Percentiles rank a stretch among this genome's conserved stretches.
phyloP scores from a whole-genome alignment of 2,329 filamentous ascomycete species.

The Beauveria varroae region DNA sequence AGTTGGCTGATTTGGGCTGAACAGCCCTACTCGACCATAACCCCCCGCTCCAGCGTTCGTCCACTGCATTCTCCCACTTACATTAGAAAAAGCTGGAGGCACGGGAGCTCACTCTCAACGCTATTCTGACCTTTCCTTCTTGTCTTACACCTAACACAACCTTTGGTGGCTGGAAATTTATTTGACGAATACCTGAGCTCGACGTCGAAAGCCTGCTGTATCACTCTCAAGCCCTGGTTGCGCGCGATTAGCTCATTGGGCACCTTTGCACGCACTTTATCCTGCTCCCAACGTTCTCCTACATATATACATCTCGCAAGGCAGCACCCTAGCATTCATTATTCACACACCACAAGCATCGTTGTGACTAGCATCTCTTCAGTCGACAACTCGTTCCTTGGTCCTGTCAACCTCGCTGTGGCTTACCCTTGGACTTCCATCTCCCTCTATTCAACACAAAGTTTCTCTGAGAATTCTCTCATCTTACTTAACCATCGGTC shows the following conservation, averaged over 20 bases:
- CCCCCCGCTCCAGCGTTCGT: not conserved
- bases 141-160: not conserved
- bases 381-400: not conserved
- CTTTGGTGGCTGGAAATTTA: not conserved
- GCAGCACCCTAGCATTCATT: not conserved
- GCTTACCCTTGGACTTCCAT: not conserved
- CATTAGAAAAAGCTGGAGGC: not conserved
- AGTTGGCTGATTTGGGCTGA: not conserved
- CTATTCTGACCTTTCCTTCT: not conserved
- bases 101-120: not conserved
- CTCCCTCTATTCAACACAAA: not conserved
- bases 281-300: not conserved
- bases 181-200: not conserved
- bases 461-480: not conserved
- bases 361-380: not conserved
- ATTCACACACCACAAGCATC: not conserved
- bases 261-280: not conserved
- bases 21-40: not conserved
- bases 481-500: no score
- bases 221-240: not conserved
- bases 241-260: not conserved
- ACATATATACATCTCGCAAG: not conserved
- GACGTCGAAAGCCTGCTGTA: not conserved
- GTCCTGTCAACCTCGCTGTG: not conserved
- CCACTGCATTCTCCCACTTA: not conserved